Conservation (phyloP, 169 alveolate species). For the Eimeria maxima region DNA sequence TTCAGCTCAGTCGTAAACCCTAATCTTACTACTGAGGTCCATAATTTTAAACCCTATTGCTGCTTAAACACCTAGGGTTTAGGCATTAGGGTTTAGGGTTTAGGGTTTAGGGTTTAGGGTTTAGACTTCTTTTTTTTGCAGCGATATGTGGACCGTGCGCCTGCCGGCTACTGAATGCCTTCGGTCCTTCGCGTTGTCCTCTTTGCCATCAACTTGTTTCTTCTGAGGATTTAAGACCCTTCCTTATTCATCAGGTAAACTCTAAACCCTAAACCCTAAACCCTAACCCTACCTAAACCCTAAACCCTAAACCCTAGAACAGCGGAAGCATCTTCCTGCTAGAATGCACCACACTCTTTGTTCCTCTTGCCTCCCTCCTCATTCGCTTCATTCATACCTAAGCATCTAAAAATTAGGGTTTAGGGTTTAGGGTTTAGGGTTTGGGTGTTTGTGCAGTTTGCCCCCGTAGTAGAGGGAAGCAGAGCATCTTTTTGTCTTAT, state of each 20-base stretch:
- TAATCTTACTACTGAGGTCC: not conserved
- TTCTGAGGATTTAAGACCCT: not conserved
- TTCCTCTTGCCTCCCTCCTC: too few species aligned
- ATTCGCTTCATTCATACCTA: too few species aligned
- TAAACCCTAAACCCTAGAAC: not conserved
- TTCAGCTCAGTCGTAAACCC: not conserved
- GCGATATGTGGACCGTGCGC: conserved; percentile 14
- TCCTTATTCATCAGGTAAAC: not conserved
- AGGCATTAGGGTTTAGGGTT: conserved; percentile 25
- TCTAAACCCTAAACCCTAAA: not conserved
- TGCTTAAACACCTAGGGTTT: not conserved
- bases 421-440: conserved; percentile 36
- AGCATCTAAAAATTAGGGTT: not conserved
- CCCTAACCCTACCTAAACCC: not conserved
- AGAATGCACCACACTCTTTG: not conserved
- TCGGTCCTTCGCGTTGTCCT: not conserved
- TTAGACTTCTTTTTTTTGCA: conserved; percentile 1
- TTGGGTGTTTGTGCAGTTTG: conserved; percentile 1
- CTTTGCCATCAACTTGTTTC: not conserved
- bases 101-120: conserved; percentile 43
- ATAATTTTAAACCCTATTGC: not conserved
- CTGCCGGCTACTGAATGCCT: not conserved
- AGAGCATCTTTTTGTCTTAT: not conserved
- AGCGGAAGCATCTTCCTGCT: not conserved
- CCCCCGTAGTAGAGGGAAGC: conserved; percentile 10